phyloP scores from a whole-genome alignment of 2,329 filamentous ascomycete species.

The Fusarium hostae region DNA sequence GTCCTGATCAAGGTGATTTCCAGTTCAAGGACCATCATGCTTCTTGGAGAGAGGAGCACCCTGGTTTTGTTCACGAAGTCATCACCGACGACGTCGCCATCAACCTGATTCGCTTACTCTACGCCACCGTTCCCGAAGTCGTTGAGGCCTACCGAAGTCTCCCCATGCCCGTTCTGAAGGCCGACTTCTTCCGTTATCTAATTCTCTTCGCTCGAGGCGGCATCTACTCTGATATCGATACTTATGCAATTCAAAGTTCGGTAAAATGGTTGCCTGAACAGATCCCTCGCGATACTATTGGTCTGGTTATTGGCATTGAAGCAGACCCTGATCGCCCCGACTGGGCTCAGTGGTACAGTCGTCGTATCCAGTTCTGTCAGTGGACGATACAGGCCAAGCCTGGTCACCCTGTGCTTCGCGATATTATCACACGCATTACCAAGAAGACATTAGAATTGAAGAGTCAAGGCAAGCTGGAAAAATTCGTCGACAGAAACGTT shows the following conservation, averaged over 20 bases:
- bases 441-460: constrained; percentile 82
- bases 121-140: constrained; percentile 83
- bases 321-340: constrained; percentile 93
- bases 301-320: constrained; percentile 93
- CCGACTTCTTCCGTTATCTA: constrained; percentile 82
- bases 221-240: constrained; percentile 93
- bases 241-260: constrained; percentile 82
- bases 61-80: constrained; percentile 94
- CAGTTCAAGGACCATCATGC: constrained; percentile 85
- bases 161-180: constrained; percentile 79
- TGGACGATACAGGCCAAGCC: constrained; percentile 98
- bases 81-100: constrained; percentile 90
- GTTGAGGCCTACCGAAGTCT: constrained; percentile 79
- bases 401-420: constrained; percentile 89
- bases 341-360: constrained; percentile 96
- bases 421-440: constrained; percentile 88
- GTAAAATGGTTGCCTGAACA: constrained; percentile 86
- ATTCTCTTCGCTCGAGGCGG: constrained; percentile 71
- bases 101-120: constrained; percentile 85
- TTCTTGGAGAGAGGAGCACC: constrained; percentile 88
- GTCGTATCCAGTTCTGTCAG: constrained; percentile 97
- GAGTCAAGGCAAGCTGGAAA: constrained; percentile 70
- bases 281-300: constrained; percentile 81
- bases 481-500: constrained; percentile 74
- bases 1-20: constrained; percentile 81